A percentile compares a stretch with the other conserved stretches of the same genome.
Evolutionary conservation across 1,139 yeast genomes (phyloP).

Genomic region (Yamadazyma sp.): DNA sequence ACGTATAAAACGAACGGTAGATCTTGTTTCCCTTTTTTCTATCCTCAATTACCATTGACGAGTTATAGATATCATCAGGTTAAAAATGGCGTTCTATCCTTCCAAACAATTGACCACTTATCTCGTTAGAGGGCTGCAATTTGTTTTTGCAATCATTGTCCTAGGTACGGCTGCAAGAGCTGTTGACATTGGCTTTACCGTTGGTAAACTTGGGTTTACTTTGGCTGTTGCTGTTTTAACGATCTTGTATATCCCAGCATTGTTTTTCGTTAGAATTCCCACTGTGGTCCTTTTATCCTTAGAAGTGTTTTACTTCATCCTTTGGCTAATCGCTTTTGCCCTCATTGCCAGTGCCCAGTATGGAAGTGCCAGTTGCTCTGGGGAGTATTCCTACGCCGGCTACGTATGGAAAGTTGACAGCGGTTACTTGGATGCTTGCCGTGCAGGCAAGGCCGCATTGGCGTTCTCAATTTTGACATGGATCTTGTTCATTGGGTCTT

Average conservation of each 20-base stretch:
- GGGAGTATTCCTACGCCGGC: conserved; percentile 3
- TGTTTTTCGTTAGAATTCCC: conserved; percentile 14
- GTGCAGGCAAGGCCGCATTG: conserved; percentile 27
- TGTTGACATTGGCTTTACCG: conserved; percentile 11
- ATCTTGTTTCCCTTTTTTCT: too few species aligned
- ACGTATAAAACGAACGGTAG: too few species aligned
- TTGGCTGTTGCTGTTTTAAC: conserved; percentile 24
- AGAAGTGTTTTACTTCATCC: conserved; percentile 25
- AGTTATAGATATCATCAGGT: too few species aligned
- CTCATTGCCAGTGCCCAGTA: conserved; percentile 22
- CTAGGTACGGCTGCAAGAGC: conserved; percentile 29
- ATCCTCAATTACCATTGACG: too few species aligned
- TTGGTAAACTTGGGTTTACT: conserved; percentile 19
- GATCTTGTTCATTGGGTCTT: conserved; percentile 24
- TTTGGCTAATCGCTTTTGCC: conserved; percentile 28
- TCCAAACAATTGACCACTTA: conserved; percentile 4
- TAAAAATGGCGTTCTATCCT: not conserved
- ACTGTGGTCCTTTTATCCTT: conserved; percentile 18
- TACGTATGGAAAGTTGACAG: too few species aligned
- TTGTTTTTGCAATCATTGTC: conserved; percentile 22
- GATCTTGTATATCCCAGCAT: conserved; percentile 20
- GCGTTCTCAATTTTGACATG: conserved; percentile 32
- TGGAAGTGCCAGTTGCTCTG: conserved; percentile 22
- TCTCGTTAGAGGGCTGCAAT: conserved; percentile 19
- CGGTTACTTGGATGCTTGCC: conserved; percentile 17